Evolutionary conservation across 805 yeast species (phyloP).

Genomic region (Yueomyces sinensis): DNA sequence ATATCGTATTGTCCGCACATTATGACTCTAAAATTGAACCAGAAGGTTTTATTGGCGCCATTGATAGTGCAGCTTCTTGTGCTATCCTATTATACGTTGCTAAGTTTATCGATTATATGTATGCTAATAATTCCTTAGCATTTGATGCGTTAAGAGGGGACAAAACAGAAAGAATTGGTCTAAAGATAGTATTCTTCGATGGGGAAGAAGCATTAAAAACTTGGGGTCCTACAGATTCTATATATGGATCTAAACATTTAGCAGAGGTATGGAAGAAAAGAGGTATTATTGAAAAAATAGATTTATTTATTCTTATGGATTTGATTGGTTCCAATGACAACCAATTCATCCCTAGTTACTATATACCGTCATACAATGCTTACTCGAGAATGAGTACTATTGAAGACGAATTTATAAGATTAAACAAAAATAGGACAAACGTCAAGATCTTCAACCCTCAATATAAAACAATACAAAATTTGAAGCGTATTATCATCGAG

Average conservation of each 20-base stretch:
- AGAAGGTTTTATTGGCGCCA: constrained; percentile 46
- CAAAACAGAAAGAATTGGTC: constrained; percentile 18
- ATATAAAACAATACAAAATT: constrained; percentile 3
- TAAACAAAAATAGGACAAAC: not conserved
- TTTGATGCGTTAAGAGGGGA: constrained; percentile 1
- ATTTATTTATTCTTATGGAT: constrained; percentile 36
- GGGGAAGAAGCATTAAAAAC: constrained; percentile 47
- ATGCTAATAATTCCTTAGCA: constrained; percentile 1
- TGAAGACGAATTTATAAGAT: constrained; percentile 16
- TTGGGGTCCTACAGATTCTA: constrained; percentile 41
- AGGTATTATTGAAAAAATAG: constrained; percentile 24
- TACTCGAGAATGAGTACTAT: constrained; percentile 26
- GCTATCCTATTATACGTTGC: constrained; percentile 37
- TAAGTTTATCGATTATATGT: constrained; percentile 13
- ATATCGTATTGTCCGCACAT: constrained; percentile 37
- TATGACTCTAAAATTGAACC: constrained; percentile 39
- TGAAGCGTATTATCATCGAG: constrained; percentile 7
- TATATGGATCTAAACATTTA: constrained; percentile 42
- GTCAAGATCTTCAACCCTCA: not conserved
- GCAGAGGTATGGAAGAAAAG: constrained; percentile 27
- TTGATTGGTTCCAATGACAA: constrained; percentile 30
- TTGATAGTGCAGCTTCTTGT: constrained; percentile 47
- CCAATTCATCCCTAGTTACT: constrained; percentile 29
- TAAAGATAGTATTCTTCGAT: constrained; percentile 41
- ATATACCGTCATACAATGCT: constrained; percentile 25